Conservation (phyloP, 768 basidiomycete species). For the Hemileccinum rubropunctum region DNA sequence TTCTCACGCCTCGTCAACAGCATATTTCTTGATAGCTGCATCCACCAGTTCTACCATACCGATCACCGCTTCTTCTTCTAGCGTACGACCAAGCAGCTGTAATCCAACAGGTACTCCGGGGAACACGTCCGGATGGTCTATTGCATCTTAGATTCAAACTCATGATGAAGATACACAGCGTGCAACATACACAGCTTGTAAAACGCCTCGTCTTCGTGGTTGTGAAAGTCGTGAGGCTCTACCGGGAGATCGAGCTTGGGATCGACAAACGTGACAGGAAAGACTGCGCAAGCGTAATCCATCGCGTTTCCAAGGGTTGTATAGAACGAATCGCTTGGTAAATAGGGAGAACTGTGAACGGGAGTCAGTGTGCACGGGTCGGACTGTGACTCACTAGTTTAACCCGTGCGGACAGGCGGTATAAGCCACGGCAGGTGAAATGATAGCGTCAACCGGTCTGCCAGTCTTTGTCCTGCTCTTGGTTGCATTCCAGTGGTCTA, state of each 20-base stretch:
- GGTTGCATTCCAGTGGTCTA: slow-evolving; percentile 51
- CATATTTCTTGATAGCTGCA: slow-evolving; percentile 31
- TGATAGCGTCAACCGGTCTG: slow-evolving; percentile 51
- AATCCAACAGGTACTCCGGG: slow-evolving; percentile 45
- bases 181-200: slow-evolving; percentile 43
- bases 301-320: slow-evolving; percentile 46
- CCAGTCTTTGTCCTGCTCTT: slow-evolving; percentile 42
- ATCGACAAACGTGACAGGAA: slow-evolving; percentile 51
- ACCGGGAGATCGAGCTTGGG: slow-evolving; percentile 36
- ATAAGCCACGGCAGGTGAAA: slow-evolving; percentile 43
- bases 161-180: not conserved
- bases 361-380: too few relatives aligned
- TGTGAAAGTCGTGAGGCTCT: slow-evolving; percentile 39
- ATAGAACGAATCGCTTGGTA: slow-evolving; percentile 38
- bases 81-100: slow-evolving; percentile 46
- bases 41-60: slow-evolving; percentile 46
- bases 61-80: slow-evolving; percentile 54
- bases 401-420: slow-evolving; percentile 45
- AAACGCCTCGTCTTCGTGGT: slow-evolving; percentile 41
- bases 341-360: not conserved
- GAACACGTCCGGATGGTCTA: slow-evolving; percentile 46
- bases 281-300: slow-evolving; percentile 42
- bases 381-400: slow-evolving; percentile 33
- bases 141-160: not conserved
- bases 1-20: not conserved